Base-by-base conservation (phyloP, 2,329 filamentous ascomycete species). In the Dichotomopilus funicola region DNA sequence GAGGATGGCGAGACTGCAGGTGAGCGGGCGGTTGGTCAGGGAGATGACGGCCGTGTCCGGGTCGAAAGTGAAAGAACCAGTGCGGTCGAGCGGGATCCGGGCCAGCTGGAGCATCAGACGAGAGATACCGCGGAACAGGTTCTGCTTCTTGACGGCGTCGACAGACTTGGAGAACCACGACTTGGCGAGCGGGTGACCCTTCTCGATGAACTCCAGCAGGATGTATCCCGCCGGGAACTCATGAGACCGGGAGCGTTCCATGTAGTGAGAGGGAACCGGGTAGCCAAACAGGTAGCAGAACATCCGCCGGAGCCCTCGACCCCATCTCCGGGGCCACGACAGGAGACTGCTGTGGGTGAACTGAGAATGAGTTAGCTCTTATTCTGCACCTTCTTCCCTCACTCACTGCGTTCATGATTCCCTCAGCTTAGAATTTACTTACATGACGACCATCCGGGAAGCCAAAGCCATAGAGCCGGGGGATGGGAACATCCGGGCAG, bases 21-120 rank as follows among this genome's bases (percentile, higher is more conserved):
- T 78, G 65, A 69, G 60, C 19, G 68, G 68, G 44, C 67, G 65
- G 56, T 69, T 71, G 31, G 65, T 62, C 47, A 71, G 59, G 13
- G 64, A 59, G 19, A 72, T 59, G 41, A 66, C 70, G 37, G 68
- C 66, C 19, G 19, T 27, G 56, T 70, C 57, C 50, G 64, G 56
- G 57, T 66, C 45, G 40, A 69, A 63, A 2, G 61, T 38, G 49
- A 60, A 58, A 2, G 59, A 54, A 5, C 58, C 67, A 27, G 70
- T 66, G 8, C 62, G 63, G 4, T 63, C 59, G 38, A 64, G 64
- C 6, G 62, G 64, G 35, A 67, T 37, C 10, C 61, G 63, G 7
- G 67, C 64, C 5, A 71, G 62, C 2, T 63, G 65, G 9, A 70
- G 57, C 41, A 69, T 66, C 37, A 66, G 60, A 5, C 13, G n/a